phyloP scores from a whole-genome alignment of 345 rosid genomes.

The thale cress (Arabidopsis thaliana) region TAIR10.1 NC_003070.9:4535001-4535500 shows the following conservation, averaged over 20 bases:
- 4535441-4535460: too few relatives aligned
- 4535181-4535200: constrained; percentile 37
- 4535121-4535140: constrained; percentile 18
- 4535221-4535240: constrained; percentile 31
- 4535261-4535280: constrained; percentile 5
- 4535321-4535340: too few relatives aligned
- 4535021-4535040: not conserved
- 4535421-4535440: too few relatives aligned
- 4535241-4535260: not conserved
- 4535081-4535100: not conserved
- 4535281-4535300: not conserved
- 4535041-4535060: constrained; percentile 12
- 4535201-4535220: constrained; percentile 28
- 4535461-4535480: too few relatives aligned
- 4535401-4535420: too few relatives aligned
- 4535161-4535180: not conserved
- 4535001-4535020: not conserved
- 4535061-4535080: not conserved
- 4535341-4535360: too few relatives aligned
- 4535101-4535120: constrained; percentile 26
- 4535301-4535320: not conserved
- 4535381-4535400: too few relatives aligned
- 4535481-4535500: too few relatives aligned
- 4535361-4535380: too few relatives aligned
- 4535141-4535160: not conserved